These are phyloP conservation scores for Silene latifolia DNA, from an alignment of 148 eudicot species.

Conservation along the genomic window DNA sequence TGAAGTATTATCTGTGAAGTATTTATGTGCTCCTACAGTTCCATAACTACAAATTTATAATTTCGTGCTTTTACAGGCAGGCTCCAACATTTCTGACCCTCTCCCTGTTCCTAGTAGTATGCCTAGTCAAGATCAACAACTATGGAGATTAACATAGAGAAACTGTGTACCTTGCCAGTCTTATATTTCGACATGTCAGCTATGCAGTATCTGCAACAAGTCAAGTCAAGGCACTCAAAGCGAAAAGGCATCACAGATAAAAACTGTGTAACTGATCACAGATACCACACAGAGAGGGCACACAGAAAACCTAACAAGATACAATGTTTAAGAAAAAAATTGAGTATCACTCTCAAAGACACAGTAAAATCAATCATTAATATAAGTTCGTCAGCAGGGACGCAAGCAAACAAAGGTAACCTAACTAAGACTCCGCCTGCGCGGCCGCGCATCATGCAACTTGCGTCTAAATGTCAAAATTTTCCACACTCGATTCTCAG, in stretches of 20 bases:
- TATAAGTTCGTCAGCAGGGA: background rate
- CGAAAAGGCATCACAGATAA: background rate
- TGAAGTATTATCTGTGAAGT: background rate
- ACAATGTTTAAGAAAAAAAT: background rate
- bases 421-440: too few relatives aligned
- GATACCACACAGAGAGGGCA: background rate
- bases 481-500: too few relatives aligned
- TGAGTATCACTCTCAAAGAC: background rate
- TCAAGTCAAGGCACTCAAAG: conserved; percentile 43
- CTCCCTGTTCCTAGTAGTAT: background rate
- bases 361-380: background rate
- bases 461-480: too few relatives aligned
- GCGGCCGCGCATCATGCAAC: too few relatives aligned
- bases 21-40: too few relatives aligned
- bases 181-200: conserved; percentile 92
- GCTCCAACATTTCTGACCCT: background rate
- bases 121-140: background rate
- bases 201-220: conserved; percentile 69
- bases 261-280: background rate
- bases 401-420: background rate
- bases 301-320: background rate
- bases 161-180: conserved; percentile 74
- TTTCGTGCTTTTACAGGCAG: background rate
- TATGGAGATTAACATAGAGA: background rate
- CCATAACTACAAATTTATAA: too few relatives aligned